Base-by-base conservation (phyloP, 2,329 filamentous ascomycete genomes). In the Epichloe sibirici region DNA sequence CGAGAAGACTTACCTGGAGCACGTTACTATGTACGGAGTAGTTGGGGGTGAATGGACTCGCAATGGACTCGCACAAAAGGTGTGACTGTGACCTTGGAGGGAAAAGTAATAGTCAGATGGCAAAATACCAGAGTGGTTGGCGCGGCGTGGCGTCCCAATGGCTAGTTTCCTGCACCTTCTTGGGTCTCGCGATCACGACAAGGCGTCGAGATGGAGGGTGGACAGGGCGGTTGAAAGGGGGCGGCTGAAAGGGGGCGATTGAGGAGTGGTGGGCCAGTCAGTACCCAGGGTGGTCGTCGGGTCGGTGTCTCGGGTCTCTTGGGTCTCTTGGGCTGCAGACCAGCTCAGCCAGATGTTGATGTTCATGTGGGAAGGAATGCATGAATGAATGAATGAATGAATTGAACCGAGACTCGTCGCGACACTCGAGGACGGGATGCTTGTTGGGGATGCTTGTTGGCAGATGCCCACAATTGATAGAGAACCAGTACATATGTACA, bases 151-250 rank as follows among this genome's bases (percentile, higher is more conserved):
- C 13, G 40, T 46, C 35, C 35, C 51, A 46, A 39, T 53, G 42
- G 47, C 34, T 34, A 49, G 35, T 25, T 42, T 49, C n/a, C 51
- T 42, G 51, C 51, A 49, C 23, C 31, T 51, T 35, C 43, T 45
- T 43, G 13, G 44, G 40, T 45, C 17, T 45, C 17, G 48, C 31
- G 34, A 31, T 31, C 25, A 40, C 47, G 47, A 49, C 47, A 34
- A 37, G 28, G 11, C 28, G 23, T 38, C 17, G 35, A 21, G 48
- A 34, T 23, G 40, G 48, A 50, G 42, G 49, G 23, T 25, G 43
- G 43, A 8, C 25, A 25, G 25, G n/a, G 28, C 7, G 28, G 28
- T 3, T 8, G 28, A 6, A 28, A 7, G 2, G 23, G 23, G 4
- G 23, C 23, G 23, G 23, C 5, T 6, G 23, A 4, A 4, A 25